These are phyloP conservation scores for Aegilops umbellulata DNA, from an alignment of 176 grass and related monocot genomes.

Conservation along the genomic window DNA sequence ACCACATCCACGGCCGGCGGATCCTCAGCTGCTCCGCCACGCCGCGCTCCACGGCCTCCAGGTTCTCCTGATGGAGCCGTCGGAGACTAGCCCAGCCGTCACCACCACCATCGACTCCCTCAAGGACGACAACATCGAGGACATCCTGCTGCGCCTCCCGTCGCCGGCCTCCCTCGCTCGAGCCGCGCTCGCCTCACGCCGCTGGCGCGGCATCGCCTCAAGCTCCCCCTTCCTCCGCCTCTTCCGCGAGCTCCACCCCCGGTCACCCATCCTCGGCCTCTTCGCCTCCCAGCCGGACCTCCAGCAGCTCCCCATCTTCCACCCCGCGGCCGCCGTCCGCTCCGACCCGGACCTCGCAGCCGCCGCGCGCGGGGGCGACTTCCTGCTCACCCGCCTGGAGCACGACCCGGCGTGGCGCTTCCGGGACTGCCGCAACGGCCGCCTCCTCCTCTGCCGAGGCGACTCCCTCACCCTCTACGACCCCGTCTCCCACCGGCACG, in stretches of 20 bases:
- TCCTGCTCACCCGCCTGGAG: neutral
- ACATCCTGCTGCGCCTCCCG: neutral
- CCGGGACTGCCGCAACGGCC: neutral
- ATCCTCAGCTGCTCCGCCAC: neutral
- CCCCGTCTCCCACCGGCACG: neutral
- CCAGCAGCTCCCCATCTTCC: neutral
- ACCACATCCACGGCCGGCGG: no score
- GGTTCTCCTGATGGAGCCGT: neutral
- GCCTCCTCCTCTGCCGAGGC: neutral
- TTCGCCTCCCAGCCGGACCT: neutral
- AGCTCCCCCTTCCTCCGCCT: neutral
- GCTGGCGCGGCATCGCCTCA: neutral
- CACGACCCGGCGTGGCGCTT: neutral
- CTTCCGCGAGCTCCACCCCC: neutral
- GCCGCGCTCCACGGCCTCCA: no score
- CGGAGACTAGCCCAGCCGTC: neutral
- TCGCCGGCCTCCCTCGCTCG: neutral
- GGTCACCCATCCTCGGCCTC: neutral
- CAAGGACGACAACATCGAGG: neutral
- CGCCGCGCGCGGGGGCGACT: neutral
- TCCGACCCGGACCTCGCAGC: neutral
- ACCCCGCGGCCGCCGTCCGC: neutral
- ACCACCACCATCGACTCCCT: neutral
- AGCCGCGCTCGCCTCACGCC: neutral
- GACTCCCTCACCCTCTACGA: neutral